Evolutionary conservation across 768 basidiomycete genomes (phyloP).

Genomic region (Scleroderma citrinum): DNA sequence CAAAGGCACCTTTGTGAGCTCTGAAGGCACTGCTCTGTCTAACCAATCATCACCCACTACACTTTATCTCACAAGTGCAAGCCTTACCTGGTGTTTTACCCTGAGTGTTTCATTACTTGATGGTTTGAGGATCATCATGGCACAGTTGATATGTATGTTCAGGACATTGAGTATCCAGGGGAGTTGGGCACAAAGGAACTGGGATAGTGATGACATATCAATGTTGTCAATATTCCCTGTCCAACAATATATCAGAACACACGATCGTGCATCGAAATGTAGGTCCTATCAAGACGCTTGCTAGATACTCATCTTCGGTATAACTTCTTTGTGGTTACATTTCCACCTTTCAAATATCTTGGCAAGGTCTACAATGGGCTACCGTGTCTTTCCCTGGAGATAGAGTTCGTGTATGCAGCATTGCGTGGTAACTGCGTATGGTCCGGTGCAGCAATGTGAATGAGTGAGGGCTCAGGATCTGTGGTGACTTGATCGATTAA

Average conservation of each 20-base stretch:
- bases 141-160: constrained; percentile 84
- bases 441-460: constrained; percentile 19
- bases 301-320: constrained; percentile 78
- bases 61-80: neutral
- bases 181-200: constrained; percentile 60
- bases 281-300: too few species aligned
- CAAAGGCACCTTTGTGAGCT: constrained; percentile 36
- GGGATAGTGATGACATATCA: constrained; percentile 83
- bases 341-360: constrained; percentile 87
- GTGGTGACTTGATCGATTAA: too few species aligned
- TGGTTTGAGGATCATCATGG: too few species aligned
- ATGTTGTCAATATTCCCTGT: constrained; percentile 79
- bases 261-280: too few species aligned
- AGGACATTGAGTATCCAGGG: constrained; percentile 78
- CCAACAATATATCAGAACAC: too few species aligned
- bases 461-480: too few species aligned
- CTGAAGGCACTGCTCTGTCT: constrained; percentile 65
- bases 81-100: constrained; percentile 53
- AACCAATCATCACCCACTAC: constrained; percentile 3
- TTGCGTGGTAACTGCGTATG: constrained; percentile 91
- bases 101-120: constrained; percentile 62
- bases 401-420: too few species aligned
- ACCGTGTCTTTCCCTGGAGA: constrained; percentile 66
- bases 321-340: too few species aligned
- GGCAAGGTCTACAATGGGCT: constrained; percentile 79